Evolutionary conservation across 2,329 filamentous ascomycete species (phyloP).

Genomic region (Fusarium sacchari): DNA sequence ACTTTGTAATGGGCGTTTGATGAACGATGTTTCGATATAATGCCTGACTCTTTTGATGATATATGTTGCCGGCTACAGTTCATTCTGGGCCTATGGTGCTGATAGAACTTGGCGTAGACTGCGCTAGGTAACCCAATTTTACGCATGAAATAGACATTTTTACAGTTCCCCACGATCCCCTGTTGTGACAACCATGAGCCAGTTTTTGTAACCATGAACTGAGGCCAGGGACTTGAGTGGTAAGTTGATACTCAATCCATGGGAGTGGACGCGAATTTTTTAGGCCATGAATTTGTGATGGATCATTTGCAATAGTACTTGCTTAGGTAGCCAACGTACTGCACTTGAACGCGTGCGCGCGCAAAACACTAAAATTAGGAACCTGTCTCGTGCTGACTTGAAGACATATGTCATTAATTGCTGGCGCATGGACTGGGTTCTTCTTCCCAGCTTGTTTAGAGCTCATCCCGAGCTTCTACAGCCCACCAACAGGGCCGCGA

Average conservation of each 20-base stretch:
- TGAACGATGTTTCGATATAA: conserved; percentile 41
- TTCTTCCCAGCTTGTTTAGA: background rate
- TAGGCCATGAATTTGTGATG: background rate
- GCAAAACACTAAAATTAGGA: background rate
- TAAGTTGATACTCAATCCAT: background rate
- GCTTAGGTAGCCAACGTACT: background rate
- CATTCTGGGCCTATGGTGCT: conserved; percentile 18
- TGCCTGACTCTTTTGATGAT: conserved; percentile 37
- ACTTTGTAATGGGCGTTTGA: conserved; percentile 41
- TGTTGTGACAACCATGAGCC: background rate
- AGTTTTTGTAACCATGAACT: background rate
- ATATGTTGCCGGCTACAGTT: conserved; percentile 27
- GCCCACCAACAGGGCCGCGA: conserved; percentile 14
- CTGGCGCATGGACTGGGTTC: background rate
- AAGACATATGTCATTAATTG: background rate
- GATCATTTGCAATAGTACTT: background rate
- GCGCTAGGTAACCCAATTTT: conserved; percentile 30
- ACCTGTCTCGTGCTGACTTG: background rate
- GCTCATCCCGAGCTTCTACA: conserved; percentile 1
- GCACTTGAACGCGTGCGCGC: background rate
- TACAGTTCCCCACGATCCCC: background rate
- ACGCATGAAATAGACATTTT: conserved; percentile 40
- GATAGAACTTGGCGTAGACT: conserved; percentile 25
- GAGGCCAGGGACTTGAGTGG: background rate
- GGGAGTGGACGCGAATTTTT: background rate